phyloP scores from a whole-genome alignment of 2,329 filamentous ascomycete species.

The Verticillium nonalfalfae region DNA sequence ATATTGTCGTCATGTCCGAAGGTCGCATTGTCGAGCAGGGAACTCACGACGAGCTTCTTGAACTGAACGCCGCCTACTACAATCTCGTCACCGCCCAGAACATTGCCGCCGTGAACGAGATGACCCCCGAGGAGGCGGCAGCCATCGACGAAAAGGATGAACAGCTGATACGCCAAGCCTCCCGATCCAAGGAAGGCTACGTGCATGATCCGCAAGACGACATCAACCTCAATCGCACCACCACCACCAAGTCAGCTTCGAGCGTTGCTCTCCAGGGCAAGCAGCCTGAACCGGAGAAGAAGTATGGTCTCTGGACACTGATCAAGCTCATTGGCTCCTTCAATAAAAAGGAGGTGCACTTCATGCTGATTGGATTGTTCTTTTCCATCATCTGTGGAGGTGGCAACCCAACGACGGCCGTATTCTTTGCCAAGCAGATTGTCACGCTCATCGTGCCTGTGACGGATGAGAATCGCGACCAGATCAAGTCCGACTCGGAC shows the following conservation, averaged over 20 bases:
- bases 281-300: conserved; percentile 38
- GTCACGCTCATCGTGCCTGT: conserved; percentile 54
- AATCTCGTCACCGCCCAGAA: conserved; percentile 85
- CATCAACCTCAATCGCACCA: conserved; percentile 47
- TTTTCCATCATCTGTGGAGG: conserved; percentile 74
- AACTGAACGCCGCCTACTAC: conserved; percentile 66
- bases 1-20: conserved; percentile 87
- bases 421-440: conserved; percentile 89
- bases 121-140: conserved; percentile 44
- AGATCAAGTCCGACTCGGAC: conserved; percentile 63
- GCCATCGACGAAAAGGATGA: conserved; percentile 43
- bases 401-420: conserved; percentile 68
- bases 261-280: conserved; percentile 60
- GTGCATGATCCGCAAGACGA: conserved; percentile 57
- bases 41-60: conserved; percentile 73
- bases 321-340: conserved; percentile 76
- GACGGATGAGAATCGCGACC: conserved; percentile 37
- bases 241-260: conserved; percentile 56
- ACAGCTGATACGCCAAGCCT: conserved; percentile 40
- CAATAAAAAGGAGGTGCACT: conserved; percentile 64
- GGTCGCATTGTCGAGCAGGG: conserved; percentile 91
- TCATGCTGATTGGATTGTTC: conserved; percentile 68
- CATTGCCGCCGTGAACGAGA: conserved; percentile 57
- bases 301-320: conserved; percentile 68
- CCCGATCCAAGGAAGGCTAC: conserved; percentile 32